These are phyloP conservation scores for Nakataea oryzae DNA, from an alignment of 2,329 filamentous ascomycete genomes.

Conservation along the genomic window DNA sequence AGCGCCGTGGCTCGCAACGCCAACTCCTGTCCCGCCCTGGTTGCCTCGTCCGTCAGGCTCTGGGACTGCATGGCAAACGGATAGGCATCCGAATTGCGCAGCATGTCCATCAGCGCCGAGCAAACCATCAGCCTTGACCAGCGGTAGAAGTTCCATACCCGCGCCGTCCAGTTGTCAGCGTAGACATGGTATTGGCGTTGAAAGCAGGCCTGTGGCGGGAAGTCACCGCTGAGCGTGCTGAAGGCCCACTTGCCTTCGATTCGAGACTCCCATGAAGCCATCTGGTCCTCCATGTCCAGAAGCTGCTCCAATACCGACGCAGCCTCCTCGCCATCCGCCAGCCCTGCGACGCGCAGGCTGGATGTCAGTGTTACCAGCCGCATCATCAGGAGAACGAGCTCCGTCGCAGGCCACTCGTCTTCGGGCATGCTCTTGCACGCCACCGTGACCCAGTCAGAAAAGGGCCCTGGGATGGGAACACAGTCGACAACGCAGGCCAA, in stretches of 20 bases:
- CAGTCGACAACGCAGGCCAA: constrained; percentile 31
- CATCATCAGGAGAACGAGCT: constrained; percentile 28
- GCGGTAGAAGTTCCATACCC: constrained; percentile 49
- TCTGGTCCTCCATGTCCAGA: constrained; percentile 25
- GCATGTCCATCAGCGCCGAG: constrained; percentile 34
- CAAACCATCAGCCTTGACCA: constrained; percentile 44
- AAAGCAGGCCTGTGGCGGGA: constrained; percentile 33
- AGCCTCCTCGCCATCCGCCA: constrained; percentile 21
- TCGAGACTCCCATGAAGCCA: constrained; percentile 26
- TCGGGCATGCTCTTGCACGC: constrained; percentile 19
- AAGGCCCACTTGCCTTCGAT: constrained; percentile 26
- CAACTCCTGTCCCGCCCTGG: constrained; percentile 7
- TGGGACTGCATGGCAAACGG: neutral
- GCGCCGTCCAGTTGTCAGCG: constrained; percentile 38
- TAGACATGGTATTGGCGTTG: constrained; percentile 45
- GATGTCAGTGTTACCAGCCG: constrained; percentile 28
- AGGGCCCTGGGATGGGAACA: constrained; percentile 25
- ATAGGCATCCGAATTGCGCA: constrained; percentile 10
- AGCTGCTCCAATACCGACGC: constrained; percentile 27
- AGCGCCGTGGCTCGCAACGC: constrained; percentile 21
- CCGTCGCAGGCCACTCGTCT: constrained; percentile 26
- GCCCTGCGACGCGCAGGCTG: constrained; percentile 19
- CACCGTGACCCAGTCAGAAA: constrained; percentile 32
- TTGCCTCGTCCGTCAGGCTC: neutral
- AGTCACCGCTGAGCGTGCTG: constrained; percentile 17